Percentiles rank a stretch among this genome's conserved stretches.
Conservation (phyloP, 371 early-diverging fungal genomes). For the Nematocida sp. region DNA sequence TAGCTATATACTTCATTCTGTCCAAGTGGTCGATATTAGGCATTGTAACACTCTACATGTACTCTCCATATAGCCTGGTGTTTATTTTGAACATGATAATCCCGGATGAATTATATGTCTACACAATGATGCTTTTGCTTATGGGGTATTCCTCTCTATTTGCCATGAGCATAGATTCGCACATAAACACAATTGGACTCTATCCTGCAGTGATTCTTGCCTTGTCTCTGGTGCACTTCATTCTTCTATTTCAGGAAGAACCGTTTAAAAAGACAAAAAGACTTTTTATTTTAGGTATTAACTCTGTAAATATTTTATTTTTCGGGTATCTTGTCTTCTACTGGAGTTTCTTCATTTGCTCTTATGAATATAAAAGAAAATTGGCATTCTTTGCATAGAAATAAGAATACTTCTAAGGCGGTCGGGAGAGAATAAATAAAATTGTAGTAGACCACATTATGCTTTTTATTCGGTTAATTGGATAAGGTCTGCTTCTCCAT, state of each 20-base stretch:
- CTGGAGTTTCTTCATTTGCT: not conserved
- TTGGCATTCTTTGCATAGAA: not conserved
- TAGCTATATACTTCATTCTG: conserved; percentile 19
- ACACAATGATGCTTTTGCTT: not conserved
- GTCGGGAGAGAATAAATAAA: not conserved
- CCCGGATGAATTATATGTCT: not conserved
- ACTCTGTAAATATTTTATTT: not conserved
- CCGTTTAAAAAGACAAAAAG: not conserved
- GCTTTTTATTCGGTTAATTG: conserved; percentile 35
- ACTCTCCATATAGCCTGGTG: conserved; percentile 6
- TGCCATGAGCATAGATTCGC: too few species aligned
- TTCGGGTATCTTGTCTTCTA: not conserved
- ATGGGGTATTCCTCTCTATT: not conserved
- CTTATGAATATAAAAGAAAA: not conserved
- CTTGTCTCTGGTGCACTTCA: not conserved
- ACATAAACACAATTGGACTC: not conserved
- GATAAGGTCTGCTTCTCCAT: conserved; percentile 70
- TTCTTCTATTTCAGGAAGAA: not conserved
- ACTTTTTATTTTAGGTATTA: not conserved
- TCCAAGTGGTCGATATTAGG: conserved; percentile 5
- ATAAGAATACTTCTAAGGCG: not conserved
- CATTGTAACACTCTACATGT: not conserved
- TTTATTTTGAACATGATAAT: conserved; percentile 7
- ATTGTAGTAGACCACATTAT: conserved; percentile 8
- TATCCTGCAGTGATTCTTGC: not conserved